phyloP scores from a whole-genome alignment of 106 monocot species.

The Dendrobium catenatum region DNA sequence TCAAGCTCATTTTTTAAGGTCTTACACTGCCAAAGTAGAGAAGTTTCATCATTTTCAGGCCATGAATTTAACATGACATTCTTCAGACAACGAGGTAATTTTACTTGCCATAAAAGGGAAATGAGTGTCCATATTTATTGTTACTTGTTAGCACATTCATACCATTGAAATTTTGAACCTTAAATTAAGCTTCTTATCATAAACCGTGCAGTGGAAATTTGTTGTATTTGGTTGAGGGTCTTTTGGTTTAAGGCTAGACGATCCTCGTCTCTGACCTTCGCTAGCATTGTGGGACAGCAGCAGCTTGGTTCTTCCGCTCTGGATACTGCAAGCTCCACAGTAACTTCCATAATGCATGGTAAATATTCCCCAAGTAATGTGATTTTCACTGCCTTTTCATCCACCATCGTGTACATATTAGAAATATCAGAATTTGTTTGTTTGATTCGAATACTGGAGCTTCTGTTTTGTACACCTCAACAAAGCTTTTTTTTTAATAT shows the following conservation, averaged over 20 bases:
- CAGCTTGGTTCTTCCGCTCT: neutral
- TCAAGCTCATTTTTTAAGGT: conserved; percentile 11
- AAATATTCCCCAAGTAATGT: neutral
- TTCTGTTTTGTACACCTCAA: neutral
- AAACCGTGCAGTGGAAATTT: neutral
- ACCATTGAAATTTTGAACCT: neutral
- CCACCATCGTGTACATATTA: conserved; percentile 4
- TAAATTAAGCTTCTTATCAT: neutral
- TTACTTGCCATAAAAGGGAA: neutral
- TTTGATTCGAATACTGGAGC: conserved; percentile 1
- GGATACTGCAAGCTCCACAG: neutral
- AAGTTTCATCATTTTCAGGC: conserved; percentile 32
- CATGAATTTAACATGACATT: conserved; percentile 3
- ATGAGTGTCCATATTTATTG: neutral
- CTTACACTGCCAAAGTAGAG: conserved; percentile 20
- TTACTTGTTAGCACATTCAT: neutral
- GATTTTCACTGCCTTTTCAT: neutral
- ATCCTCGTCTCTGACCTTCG: neutral
- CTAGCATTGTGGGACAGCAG: neutral
- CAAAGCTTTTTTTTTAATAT: neutral
- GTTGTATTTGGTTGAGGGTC: neutral
- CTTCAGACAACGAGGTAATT: neutral
- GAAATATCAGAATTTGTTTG: neutral
- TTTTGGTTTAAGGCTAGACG: neutral
- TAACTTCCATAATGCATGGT: neutral